Base-by-base conservation (phyloP, 495 filamentous ascomycete genomes). In the Penicillium steckii region DNA sequence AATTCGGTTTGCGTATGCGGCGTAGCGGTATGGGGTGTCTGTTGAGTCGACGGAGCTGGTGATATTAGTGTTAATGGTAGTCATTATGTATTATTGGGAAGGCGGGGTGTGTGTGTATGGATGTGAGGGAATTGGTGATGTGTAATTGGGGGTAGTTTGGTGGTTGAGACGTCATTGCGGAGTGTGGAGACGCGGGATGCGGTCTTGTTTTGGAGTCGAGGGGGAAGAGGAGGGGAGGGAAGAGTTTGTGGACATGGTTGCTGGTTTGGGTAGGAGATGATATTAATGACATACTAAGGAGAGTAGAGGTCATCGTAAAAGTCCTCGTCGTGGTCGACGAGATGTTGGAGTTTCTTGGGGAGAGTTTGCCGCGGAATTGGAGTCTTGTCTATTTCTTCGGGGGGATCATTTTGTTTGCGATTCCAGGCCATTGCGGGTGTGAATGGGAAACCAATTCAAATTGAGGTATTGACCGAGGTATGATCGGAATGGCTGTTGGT, bases 21-120 rank as follows among this genome's bases (percentile, higher is more conserved):
- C 94, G 69, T 96, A 98, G 57, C 94, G 89, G 65, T 91, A 74
- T 56, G 84, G 83, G 54, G 86, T 87, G 43, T 96, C 88, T 35
- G 91, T 97, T 6, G 90, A 86, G 53, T 95, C 85, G 21, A 85
- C 78, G 17, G 81, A 85, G 66, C 91, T 95, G 56, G 42, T 26
- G 12, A 48, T 13, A 18, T 19, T 9, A 5, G 57, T 52, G 42
- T 57, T 44, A 44, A 35, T 30, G 47, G 57, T 67, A 5, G 50
- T 58, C 53, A 63, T 53, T 52, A 44, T 50, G 9, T 27, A 41
- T 42, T 57, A 30, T 29, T 43, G 21, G 3, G n/a, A 32, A 30
- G 27, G 26, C 13, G 10, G 21, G 3, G 38, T 7, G 3, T 21
- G 12, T 9, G 0, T 22, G 18, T 3, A 23, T 21, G 8, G 21